Evolutionary conservation across 148 eudicot genomes (phyloP).

Genomic region (Chenopodium album): DNA sequence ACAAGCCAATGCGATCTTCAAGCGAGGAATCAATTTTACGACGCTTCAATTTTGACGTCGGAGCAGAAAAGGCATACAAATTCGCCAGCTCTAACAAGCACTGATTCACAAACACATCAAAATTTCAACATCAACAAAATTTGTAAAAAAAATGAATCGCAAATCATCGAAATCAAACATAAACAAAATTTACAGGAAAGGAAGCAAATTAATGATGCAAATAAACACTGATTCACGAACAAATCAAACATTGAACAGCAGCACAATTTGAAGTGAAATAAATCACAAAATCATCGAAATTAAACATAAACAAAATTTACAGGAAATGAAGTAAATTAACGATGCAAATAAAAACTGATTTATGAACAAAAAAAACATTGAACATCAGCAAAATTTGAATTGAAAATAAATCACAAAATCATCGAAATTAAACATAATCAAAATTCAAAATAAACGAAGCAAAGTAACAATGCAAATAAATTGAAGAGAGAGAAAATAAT

Average conservation of each 20-base stretch:
- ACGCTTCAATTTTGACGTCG: slow-evolving; percentile 35
- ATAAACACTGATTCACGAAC: too few species aligned
- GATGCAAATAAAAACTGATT: background rate
- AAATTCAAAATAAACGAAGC: too few species aligned
- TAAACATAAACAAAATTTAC: background rate
- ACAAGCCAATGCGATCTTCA: slow-evolving; percentile 53
- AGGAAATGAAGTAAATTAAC: too few species aligned
- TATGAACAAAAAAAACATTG: too few species aligned
- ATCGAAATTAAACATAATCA: background rate
- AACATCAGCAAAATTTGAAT: background rate
- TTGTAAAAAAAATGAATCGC: background rate
- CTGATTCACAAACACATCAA: slow-evolving; percentile 28
- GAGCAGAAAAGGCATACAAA: slow-evolving; percentile 52
- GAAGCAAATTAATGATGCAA: background rate
- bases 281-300: background rate
- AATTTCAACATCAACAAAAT: background rate
- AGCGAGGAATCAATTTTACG: slow-evolving; percentile 22
- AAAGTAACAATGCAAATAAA: background rate
- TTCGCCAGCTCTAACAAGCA: slow-evolving; percentile 79
- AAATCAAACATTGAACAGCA: background rate
- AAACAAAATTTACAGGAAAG: background rate
- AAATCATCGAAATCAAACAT: background rate
- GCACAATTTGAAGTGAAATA: background rate
- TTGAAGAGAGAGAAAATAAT: background rate
- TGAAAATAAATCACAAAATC: background rate